A percentile compares a stretch with the other conserved stretches of the same genome.
Conservation (phyloP, 1,284 basidiomycete species). For the Malassezia restricta region DNA sequence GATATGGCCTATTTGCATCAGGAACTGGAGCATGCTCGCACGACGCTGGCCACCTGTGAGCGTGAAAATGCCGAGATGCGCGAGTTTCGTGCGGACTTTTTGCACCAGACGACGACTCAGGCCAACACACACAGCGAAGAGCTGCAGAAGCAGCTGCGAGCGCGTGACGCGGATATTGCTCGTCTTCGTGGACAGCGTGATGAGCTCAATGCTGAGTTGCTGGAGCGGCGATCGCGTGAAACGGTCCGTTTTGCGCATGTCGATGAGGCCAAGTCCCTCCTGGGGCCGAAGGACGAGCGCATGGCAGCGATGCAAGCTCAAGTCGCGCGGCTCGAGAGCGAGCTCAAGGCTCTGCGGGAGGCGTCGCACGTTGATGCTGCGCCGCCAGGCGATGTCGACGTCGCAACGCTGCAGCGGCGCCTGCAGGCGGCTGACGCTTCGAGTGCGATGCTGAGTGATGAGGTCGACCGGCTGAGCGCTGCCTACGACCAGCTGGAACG, state of each 20-base stretch:
- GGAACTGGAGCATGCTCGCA: slow-evolving; percentile 15
- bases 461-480: slow-evolving; percentile 71
- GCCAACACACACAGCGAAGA: slow-evolving; percentile 52
- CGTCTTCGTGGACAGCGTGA: slow-evolving; percentile 20
- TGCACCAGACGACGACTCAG: slow-evolving; percentile 21
- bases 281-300: slow-evolving; percentile 55
- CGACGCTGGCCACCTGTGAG: slow-evolving; percentile 14
- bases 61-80: slow-evolving; percentile 31
- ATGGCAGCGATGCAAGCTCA: slow-evolving; percentile 64
- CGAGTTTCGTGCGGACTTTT: slow-evolving; percentile 22
- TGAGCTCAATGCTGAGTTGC: slow-evolving; percentile 28
- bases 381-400: background rate
- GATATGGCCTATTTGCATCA: slow-evolving; percentile 17
- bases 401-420: slow-evolving; percentile 16
- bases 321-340: slow-evolving; percentile 61
- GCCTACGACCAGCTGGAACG: slow-evolving; percentile 78
- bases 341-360: slow-evolving; percentile 62
- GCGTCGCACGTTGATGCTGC: background rate
- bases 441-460: slow-evolving; percentile 53
- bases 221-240: slow-evolving; percentile 35
- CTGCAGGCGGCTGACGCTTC: slow-evolving; percentile 31
- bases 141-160: slow-evolving; percentile 59
- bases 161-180: slow-evolving; percentile 54
- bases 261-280: slow-evolving; percentile 39
- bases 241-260: slow-evolving; percentile 34